These are phyloP conservation scores for Chondrus crispus DNA, from an alignment of 23 red algal genomes.

Conservation along the genomic window DNA sequence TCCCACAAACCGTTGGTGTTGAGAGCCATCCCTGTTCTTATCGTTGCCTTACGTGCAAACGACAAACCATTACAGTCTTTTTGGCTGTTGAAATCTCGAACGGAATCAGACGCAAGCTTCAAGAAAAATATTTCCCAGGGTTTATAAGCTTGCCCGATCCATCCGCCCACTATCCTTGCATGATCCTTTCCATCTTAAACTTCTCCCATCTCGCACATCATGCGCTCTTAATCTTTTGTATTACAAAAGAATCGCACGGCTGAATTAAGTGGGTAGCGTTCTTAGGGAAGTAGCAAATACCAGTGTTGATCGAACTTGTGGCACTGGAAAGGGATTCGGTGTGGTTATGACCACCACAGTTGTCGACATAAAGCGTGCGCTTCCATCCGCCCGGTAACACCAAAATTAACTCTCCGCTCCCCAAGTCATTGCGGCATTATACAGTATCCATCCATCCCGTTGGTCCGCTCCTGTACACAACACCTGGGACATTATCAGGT, in stretches of 20 bases:
- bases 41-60: not conserved
- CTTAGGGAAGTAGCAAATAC: not conserved
- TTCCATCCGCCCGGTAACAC: not conserved
- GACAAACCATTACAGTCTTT: not conserved
- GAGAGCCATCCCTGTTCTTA: not conserved
- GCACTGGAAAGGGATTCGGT: not conserved
- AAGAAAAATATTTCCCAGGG: not conserved
- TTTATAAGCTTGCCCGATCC: not conserved
- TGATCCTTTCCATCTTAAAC: not conserved
- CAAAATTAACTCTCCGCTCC: not conserved
- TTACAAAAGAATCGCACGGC: conserved; percentile 1
- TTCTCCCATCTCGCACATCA: not conserved
- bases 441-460: not conserved
- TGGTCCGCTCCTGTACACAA: not conserved
- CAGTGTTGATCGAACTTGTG: not conserved
- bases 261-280: not conserved
- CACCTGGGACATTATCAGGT: not conserved
- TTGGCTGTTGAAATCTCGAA: not conserved
- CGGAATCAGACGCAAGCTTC: not conserved
- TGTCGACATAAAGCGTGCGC: not conserved
- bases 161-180: not conserved
- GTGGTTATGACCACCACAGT: not conserved
- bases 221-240: not conserved
- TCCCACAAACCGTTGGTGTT: not conserved
- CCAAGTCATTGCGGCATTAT: not conserved